These are phyloP conservation scores for Afroboletus lepidellus DNA, from an alignment of 1,284 basidiomycete species.

Conservation along the genomic window DNA sequence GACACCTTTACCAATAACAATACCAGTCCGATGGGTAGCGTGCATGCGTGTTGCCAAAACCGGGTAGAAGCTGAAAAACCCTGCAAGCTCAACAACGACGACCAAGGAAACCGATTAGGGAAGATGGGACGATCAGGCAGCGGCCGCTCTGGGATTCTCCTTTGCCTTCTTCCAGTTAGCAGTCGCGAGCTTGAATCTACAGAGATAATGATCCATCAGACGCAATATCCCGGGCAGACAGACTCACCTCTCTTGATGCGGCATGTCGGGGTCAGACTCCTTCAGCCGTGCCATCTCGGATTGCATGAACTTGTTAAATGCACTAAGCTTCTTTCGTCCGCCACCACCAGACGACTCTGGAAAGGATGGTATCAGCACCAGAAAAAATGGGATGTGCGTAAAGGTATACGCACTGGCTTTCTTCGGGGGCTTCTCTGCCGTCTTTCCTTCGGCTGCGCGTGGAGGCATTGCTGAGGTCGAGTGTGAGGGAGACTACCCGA, in stretches of 20 bases:
- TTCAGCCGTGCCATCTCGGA: constrained; percentile 73
- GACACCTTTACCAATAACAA: constrained; percentile 36
- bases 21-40: constrained; percentile 18
- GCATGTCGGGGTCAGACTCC: constrained; percentile 64
- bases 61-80: constrained; percentile 8
- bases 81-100: constrained; percentile 8
- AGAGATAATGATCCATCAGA: constrained; percentile 8
- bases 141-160: constrained; percentile 55
- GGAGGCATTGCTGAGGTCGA: constrained; percentile 28
- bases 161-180: constrained; percentile 74
- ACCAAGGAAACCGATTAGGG: constrained; percentile 4
- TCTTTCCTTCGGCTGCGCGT: constrained; percentile 31
- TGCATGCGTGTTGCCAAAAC: constrained; percentile 19
- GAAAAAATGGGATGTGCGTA: not conserved
- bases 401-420: constrained; percentile 32
- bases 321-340: constrained; percentile 55
- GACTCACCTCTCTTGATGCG: constrained; percentile 68
- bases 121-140: constrained; percentile 14
- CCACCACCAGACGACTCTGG: constrained; percentile 41
- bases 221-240: constrained; percentile 2
- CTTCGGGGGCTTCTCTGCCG: constrained; percentile 34
- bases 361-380: constrained; percentile 7
- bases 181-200: constrained; percentile 72
- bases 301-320: constrained; percentile 81
- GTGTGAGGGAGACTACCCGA: constrained; percentile 4